These are phyloP conservation scores for Quambalaria eucalypti DNA, from an alignment of 1,284 basidiomycete genomes.

Conservation along the genomic window DNA sequence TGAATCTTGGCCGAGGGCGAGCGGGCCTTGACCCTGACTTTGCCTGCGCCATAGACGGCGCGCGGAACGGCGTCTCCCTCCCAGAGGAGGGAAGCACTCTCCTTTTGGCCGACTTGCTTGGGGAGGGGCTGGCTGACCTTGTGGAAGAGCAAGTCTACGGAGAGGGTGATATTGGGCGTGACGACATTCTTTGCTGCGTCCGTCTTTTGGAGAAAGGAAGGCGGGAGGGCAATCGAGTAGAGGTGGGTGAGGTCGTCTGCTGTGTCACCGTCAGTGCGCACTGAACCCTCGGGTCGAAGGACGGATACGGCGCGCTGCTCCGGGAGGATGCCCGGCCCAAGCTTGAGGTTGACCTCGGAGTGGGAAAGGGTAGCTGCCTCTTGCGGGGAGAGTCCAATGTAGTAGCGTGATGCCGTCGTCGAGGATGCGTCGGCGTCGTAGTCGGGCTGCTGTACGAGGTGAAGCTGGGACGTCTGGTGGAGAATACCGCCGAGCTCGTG, in stretches of 20 bases:
- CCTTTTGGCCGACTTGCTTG: conserved; percentile 61
- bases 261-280: background rate
- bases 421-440: background rate
- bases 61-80: conserved; percentile 65
- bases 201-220: conserved; percentile 8
- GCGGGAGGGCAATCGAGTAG: conserved; percentile 3
- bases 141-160: conserved; percentile 65
- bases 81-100: conserved; percentile 73
- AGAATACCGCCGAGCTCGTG: background rate
- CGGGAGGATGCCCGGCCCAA: conserved; percentile 10
- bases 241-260: conserved; percentile 7
- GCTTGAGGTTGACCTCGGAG: conserved; percentile 8
- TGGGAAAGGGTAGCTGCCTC: conserved; percentile 1
- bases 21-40: conserved; percentile 78
- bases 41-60: conserved; percentile 70
- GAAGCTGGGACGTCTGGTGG: background rate
- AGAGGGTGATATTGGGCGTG: conserved; percentile 55
- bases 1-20: conserved; percentile 13
- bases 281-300: background rate
- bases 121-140: conserved; percentile 71
- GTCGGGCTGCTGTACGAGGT: background rate
- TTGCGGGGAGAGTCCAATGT: conserved; percentile 4
- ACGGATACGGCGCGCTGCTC: background rate
- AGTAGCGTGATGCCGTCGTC: background rate
- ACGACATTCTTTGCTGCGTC: conserved; percentile 3